Base-by-base conservation (phyloP, 192 early-diverging fungal genomes). In the Phlyctochytrium bullatum region DNA sequence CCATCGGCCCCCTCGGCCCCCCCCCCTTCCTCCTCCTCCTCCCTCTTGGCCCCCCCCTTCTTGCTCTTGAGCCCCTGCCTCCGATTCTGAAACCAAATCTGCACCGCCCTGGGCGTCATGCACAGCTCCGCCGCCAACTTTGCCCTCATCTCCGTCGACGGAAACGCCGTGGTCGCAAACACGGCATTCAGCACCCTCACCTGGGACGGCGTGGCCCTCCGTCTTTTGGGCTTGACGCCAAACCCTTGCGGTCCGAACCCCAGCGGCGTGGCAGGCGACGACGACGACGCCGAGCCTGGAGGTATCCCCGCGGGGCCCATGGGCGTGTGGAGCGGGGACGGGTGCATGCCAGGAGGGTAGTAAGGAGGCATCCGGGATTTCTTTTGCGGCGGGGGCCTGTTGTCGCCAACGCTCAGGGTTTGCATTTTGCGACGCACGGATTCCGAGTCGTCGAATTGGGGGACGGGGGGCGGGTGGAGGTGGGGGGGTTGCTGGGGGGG, bases 21-120 rank as follows among this genome's bases (percentile, higher is more conserved):
- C 20, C 40, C 40, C 40, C 6, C 20, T 20, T 47, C 40, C 40
- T 47, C 40, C 40, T 20, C 40, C 16, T 25, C 12, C 20, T 57
- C 54, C 20, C 54, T 6, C 20, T 25, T 28, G 14, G 54, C 12
- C 54, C 25, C 14, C 54, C 27, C 34, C 52, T n/a, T n/a, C n/a
- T 36, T 67, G 30, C 25, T 51, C 53, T 66, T 25, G 36, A 31
- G 28, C 52, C 85, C 86, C 73, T 96, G 93, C 33, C 95, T 85
- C 70, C 88, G 89, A 81, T 97, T 97, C 74, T 98, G 95, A 76
- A 98, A 98, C 95, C 95, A 98, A 59, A 98, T 91, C 76, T 96
- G 93, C 24, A 98, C 92, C 0, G 92, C 92, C 40, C 94, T 85
- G 29, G 93, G 92, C 33, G 88, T 87, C 93, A 98, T 94, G 40